A percentile compares a stretch with the other conserved stretches of the same genome.
Evolutionary conservation across 2,329 filamentous ascomycete species (phyloP).

Genomic region (Arthrinium puccinioides): DNA sequence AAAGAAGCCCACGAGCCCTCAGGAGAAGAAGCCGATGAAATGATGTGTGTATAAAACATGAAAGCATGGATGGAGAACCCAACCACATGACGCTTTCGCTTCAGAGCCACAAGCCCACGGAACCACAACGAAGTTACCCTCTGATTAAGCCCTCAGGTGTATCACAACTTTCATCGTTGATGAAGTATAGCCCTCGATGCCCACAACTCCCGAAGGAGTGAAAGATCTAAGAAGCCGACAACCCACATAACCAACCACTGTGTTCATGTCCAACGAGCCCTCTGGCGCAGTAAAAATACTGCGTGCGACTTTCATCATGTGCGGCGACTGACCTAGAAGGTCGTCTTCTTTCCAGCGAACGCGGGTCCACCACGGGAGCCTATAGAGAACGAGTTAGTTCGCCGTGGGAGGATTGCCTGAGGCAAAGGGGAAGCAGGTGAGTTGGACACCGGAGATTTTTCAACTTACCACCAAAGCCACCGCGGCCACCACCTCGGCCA

Average conservation of each 20-base stretch:
- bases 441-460: too few species aligned
- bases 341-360: constrained; percentile 75
- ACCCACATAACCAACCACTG: constrained; percentile 48
- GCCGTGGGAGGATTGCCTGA: too few species aligned
- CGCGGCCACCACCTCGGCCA: constrained; percentile 34
- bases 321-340: constrained; percentile 30
- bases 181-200: constrained; percentile 45
- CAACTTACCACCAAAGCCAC: constrained; percentile 35
- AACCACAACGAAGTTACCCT: constrained; percentile 22
- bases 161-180: constrained; percentile 32
- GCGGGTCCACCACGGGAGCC: constrained; percentile 31
- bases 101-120: constrained; percentile 16
- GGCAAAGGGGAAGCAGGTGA: too few species aligned
- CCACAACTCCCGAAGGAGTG: constrained; percentile 34
- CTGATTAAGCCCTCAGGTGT: constrained; percentile 47
- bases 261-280: constrained; percentile 36
- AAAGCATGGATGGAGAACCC: constrained; percentile 10
- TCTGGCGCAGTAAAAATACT: constrained; percentile 29
- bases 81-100: constrained; percentile 8
- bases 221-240: constrained; percentile 44
- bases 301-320: constrained; percentile 21
- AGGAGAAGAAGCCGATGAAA: constrained; percentile 22
- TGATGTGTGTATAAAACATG: constrained; percentile 4
- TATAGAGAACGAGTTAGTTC: too few species aligned
- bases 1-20: constrained; percentile 25